Conservation (phyloP, 176 grass and related monocot genomes). For the Canna indica region DNA sequence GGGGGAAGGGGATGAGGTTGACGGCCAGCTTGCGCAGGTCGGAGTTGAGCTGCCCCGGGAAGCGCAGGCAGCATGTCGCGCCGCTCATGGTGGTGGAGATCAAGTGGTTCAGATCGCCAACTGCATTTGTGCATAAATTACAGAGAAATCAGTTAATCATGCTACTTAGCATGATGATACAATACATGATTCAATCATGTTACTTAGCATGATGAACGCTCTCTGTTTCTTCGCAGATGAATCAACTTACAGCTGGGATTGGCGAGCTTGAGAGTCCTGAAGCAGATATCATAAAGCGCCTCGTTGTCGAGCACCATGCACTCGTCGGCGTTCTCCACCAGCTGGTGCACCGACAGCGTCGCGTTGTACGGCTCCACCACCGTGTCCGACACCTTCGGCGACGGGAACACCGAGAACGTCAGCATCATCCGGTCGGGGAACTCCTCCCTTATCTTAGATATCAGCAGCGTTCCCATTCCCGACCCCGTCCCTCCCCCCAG, state of each 20-base stretch:
- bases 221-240: too few relatives aligned
- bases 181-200: too few relatives aligned
- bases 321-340: slow-evolving; percentile 25
- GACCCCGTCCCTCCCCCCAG: slow-evolving; percentile 14
- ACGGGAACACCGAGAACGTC: slow-evolving; percentile 19
- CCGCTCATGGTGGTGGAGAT: too few relatives aligned
- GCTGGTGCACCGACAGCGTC: slow-evolving; percentile 15
- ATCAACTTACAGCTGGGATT: slow-evolving; percentile 17
- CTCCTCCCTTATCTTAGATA: slow-evolving; percentile 20
- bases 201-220: too few relatives aligned
- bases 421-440: slow-evolving; percentile 20
- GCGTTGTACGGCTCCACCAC: slow-evolving; percentile 24
- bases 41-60: too few relatives aligned
- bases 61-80: too few relatives aligned
- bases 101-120: too few relatives aligned
- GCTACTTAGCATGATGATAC: too few relatives aligned
- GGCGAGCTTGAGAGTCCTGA: slow-evolving; percentile 18
- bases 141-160: too few relatives aligned
- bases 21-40: too few relatives aligned
- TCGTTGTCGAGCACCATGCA: slow-evolving; percentile 25
- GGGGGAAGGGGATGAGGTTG: too few relatives aligned
- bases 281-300: slow-evolving; percentile 19
- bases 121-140: too few relatives aligned
- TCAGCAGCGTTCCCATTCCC: slow-evolving; percentile 18
- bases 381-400: slow-evolving; percentile 18